Conservation (phyloP, 2,329 filamentous ascomycete genomes). For the Paracorniculantispora psalliotae region DNA sequence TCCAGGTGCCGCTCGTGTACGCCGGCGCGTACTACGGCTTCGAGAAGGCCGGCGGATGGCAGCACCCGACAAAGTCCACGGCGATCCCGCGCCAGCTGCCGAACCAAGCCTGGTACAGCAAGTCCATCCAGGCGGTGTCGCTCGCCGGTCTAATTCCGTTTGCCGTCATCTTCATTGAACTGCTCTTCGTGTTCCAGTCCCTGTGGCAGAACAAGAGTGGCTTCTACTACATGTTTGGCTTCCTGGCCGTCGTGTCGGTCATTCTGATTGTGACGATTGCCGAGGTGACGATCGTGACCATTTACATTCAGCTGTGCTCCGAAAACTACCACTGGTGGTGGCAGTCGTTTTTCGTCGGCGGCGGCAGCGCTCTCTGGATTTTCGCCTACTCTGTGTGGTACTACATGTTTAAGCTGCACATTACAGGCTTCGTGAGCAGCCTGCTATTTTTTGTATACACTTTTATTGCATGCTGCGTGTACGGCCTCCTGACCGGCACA, state of each 20-base stretch:
- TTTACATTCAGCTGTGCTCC: slow-evolving; percentile 75
- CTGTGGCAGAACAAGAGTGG: slow-evolving; percentile 87
- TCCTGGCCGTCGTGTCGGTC: slow-evolving; percentile 66
- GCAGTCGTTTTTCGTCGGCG: slow-evolving; percentile 78
- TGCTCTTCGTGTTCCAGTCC: slow-evolving; percentile 81
- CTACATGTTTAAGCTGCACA: slow-evolving; percentile 74
- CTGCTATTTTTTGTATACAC: slow-evolving; percentile 84
- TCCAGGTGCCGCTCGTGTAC: slow-evolving; percentile 82
- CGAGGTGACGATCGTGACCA: slow-evolving; percentile 77
- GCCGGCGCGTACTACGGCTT: slow-evolving; percentile 74
- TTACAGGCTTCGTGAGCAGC: slow-evolving; percentile 72
- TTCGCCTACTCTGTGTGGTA: slow-evolving; percentile 82
- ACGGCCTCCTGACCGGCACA: slow-evolving; percentile 75
- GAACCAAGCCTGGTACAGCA: slow-evolving; percentile 68
- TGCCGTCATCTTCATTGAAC: slow-evolving; percentile 81
- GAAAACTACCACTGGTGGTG: slow-evolving; percentile 94
- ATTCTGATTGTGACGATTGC: slow-evolving; percentile 73
- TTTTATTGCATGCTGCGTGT: slow-evolving; percentile 74
- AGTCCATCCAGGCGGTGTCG: slow-evolving; percentile 57
- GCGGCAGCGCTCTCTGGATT: slow-evolving; percentile 72
- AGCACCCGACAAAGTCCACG: slow-evolving; percentile 76
- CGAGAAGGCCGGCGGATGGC: slow-evolving; percentile 61
- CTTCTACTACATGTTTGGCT: slow-evolving; percentile 90
- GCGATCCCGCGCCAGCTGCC: slow-evolving; percentile 70
- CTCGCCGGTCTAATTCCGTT: slow-evolving; percentile 77